Conservation (phyloP, 2,329 filamentous ascomycete genomes). For the Triangularia setosa region DNA sequence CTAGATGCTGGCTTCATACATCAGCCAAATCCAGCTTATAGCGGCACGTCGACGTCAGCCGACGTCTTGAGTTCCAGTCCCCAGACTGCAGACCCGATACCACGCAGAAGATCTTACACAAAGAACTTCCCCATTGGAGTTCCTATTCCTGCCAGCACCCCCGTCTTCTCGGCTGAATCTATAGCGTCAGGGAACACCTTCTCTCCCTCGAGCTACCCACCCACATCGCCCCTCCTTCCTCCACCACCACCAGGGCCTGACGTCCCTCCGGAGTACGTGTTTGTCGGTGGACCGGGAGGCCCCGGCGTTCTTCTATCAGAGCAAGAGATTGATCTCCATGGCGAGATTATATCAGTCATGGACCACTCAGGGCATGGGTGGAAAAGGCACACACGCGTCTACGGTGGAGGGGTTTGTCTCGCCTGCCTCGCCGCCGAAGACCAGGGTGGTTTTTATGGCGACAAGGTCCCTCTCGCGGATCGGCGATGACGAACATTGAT, state of each 20-base stretch:
- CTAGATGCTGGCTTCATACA: slow-evolving; percentile 42
- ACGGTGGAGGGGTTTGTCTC: slow-evolving; percentile 54
- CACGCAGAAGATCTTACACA: slow-evolving; percentile 23
- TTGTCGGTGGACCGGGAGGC: slow-evolving; percentile 26
- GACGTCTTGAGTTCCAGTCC: slow-evolving; percentile 24
- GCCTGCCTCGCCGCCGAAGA: slow-evolving; percentile 49
- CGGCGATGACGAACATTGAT: slow-evolving; percentile 33
- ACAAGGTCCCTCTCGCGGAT: slow-evolving; percentile 50
- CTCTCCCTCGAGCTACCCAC: slow-evolving; percentile 48
- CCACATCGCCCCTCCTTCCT: slow-evolving; percentile 45
- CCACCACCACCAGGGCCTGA: slow-evolving; percentile 41
- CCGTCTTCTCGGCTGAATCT: slow-evolving; percentile 14
- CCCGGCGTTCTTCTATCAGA: slow-evolving; percentile 20
- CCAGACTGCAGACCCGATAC: slow-evolving; percentile 10
- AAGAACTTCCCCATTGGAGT: slow-evolving; percentile 25
- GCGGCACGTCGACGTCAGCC: slow-evolving; percentile 31
- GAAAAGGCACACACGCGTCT: slow-evolving; percentile 57
- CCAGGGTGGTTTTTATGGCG: slow-evolving; percentile 50
- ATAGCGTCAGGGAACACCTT: slow-evolving; percentile 30
- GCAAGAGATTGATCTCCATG: slow-evolving; percentile 42
- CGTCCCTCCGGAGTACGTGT: slow-evolving; percentile 28
- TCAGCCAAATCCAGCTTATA: slow-evolving; percentile 48
- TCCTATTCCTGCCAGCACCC: slow-evolving; percentile 15
- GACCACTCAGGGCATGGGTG: slow-evolving; percentile 48
- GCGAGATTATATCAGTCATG: slow-evolving; percentile 48